Evolutionary conservation across 257 asterid species (phyloP).

Genomic region (Schizonepeta tenuifolia): DNA sequence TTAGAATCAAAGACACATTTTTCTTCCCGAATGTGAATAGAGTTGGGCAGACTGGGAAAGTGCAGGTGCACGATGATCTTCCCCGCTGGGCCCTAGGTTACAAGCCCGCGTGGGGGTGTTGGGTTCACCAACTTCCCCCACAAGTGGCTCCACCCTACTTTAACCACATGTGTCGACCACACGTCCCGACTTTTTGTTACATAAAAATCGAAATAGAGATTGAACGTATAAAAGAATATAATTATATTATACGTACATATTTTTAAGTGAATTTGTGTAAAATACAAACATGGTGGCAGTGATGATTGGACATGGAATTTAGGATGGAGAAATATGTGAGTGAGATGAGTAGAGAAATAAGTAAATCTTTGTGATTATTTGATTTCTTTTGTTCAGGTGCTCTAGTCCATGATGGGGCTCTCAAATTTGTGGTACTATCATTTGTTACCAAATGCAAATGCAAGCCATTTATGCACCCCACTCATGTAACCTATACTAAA

Average conservation of each 20-base stretch:
- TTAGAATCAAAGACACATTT: conserved; percentile 37
- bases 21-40: conserved; percentile 29
- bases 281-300: not conserved
- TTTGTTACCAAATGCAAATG: conserved; percentile 53
- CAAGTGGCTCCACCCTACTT: conserved; percentile 46
- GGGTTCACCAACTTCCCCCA: conserved; percentile 38
- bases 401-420: conserved; percentile 50
- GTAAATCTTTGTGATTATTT: conserved; percentile 13
- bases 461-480: conserved; percentile 68
- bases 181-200: conserved; percentile 14
- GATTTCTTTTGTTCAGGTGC: conserved; percentile 55
- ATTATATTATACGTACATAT: not conserved
- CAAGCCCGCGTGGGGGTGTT: conserved; percentile 57
- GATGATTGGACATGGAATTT: conserved; percentile 7
- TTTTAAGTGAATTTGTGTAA: too few species aligned
- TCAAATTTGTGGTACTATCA: conserved; percentile 52
- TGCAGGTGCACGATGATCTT: conserved; percentile 42
- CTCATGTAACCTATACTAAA: conserved; percentile 51
- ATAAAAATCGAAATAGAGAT: not conserved
- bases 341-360: not conserved
- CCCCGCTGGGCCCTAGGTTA: conserved; percentile 40
- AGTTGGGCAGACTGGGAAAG: conserved; percentile 39
- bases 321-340: conserved; percentile 9
- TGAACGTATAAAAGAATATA: not conserved
- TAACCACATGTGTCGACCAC: conserved; percentile 49